A percentile compares a stretch with the other conserved stretches of the same genome.
These are phyloP conservation scores for Petrea volubilis DNA, from an alignment of 257 asterid genomes.

Conservation along the genomic window DNA sequence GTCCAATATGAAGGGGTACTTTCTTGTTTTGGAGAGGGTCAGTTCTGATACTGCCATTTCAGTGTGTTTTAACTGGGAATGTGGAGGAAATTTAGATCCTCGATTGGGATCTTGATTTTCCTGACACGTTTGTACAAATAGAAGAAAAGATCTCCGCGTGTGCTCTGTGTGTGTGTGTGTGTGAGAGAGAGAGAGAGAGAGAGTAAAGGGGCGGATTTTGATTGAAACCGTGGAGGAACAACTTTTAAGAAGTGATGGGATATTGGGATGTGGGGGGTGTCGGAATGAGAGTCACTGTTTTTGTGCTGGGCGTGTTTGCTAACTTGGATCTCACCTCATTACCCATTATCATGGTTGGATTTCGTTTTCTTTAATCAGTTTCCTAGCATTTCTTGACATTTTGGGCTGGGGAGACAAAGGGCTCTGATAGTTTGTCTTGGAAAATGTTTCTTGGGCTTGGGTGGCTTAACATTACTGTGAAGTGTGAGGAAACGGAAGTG, in stretches of 20 bases:
- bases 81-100: background rate
- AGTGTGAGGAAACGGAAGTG: background rate
- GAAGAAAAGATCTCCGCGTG: background rate
- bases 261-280: too few species aligned
- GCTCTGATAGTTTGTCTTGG: background rate
- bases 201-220: too few species aligned
- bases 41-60: slow-evolving; percentile 41
- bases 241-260: too few species aligned
- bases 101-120: background rate
- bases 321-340: too few species aligned
- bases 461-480: background rate
- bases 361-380: background rate
- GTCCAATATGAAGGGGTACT: slow-evolving; percentile 51
- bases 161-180: background rate
- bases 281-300: too few species aligned
- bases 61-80: background rate
- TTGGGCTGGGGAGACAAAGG: background rate
- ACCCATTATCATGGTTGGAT: too few species aligned
- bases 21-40: slow-evolving; percentile 43
- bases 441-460: background rate
- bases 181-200: background rate
- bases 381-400: background rate
- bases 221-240: too few species aligned
- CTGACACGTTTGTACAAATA: background rate
- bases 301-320: too few species aligned